Evolutionary conservation across 2,329 filamentous ascomycete genomes (phyloP).

Genomic region (Hypoxylon sp.): DNA sequence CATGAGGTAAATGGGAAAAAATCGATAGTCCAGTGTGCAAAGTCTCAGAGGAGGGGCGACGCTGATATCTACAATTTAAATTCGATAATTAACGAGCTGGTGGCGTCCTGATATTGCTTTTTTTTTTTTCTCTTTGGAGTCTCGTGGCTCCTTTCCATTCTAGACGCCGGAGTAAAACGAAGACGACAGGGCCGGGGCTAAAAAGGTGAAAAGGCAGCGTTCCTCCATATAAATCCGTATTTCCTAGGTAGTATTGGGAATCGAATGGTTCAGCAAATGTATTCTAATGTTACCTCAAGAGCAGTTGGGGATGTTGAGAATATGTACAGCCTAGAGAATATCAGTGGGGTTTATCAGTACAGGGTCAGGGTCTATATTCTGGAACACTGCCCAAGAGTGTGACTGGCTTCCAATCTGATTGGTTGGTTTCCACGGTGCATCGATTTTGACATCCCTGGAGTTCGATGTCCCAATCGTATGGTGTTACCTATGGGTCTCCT

Average conservation of each 20-base stretch:
- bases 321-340: slow-evolving; percentile 25
- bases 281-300: slow-evolving; percentile 18
- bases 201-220: background rate
- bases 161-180: slow-evolving; percentile 6
- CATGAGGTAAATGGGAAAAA: slow-evolving; percentile 32
- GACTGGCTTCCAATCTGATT: slow-evolving; percentile 31
- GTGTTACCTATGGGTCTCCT: slow-evolving; percentile 21
- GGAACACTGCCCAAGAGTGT: slow-evolving; percentile 35
- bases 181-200: background rate
- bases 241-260: background rate
- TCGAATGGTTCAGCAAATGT: slow-evolving; percentile 6
- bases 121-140: background rate
- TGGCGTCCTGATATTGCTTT: slow-evolving; percentile 42
- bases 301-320: slow-evolving; percentile 19
- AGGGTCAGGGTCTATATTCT: slow-evolving; percentile 34
- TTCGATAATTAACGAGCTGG: slow-evolving; percentile 26
- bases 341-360: slow-evolving; percentile 34
- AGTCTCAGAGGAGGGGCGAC: slow-evolving; percentile 36
- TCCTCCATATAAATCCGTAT: slow-evolving; percentile 4
- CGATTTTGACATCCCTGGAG: slow-evolving; percentile 36
- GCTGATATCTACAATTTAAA: slow-evolving; percentile 35
- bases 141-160: slow-evolving; percentile 10
- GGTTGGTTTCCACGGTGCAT: slow-evolving; percentile 26
- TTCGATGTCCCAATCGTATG: slow-evolving; percentile 31
- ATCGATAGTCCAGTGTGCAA: slow-evolving; percentile 40